These are phyloP conservation scores for Coniochaeta sp. DNA, from an alignment of 2,329 filamentous ascomycete species.

Conservation along the genomic window DNA sequence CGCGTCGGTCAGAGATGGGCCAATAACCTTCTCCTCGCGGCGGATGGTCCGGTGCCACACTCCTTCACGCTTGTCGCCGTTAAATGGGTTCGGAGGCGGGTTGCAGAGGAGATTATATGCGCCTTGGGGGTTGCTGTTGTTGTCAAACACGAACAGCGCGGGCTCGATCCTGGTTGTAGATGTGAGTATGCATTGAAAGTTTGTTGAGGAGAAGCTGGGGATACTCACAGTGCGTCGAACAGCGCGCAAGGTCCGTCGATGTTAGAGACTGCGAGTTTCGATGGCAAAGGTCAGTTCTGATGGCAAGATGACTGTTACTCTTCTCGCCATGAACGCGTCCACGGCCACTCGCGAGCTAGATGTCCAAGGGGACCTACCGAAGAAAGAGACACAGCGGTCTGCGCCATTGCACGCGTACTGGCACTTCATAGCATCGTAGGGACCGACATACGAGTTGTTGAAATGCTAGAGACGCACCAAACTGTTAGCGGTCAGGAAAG, in stretches of 20 bases:
- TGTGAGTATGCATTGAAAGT: not conserved
- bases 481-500: not conserved
- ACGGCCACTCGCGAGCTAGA: not conserved
- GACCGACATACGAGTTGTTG: not conserved
- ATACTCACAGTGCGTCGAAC: not conserved
- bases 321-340: not conserved
- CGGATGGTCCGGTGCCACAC: not conserved
- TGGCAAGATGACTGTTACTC: not conserved
- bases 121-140: not conserved
- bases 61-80: not conserved
- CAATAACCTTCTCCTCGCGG: not conserved
- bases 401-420: not conserved
- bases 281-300: not conserved
- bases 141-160: not conserved
- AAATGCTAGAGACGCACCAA: not conserved
- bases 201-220: not conserved
- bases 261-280: not conserved
- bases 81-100: not conserved
- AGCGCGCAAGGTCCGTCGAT: not conserved
- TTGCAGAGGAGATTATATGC: not conserved
- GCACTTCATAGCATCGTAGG: not conserved
- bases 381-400: not conserved
- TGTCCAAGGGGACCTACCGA: not conserved
- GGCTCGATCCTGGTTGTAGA: not conserved
- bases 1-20: not conserved